These are phyloP conservation scores for Cucurbita ficifolia DNA, from an alignment of 306 rosid genomes.

Conservation along the genomic window DNA sequence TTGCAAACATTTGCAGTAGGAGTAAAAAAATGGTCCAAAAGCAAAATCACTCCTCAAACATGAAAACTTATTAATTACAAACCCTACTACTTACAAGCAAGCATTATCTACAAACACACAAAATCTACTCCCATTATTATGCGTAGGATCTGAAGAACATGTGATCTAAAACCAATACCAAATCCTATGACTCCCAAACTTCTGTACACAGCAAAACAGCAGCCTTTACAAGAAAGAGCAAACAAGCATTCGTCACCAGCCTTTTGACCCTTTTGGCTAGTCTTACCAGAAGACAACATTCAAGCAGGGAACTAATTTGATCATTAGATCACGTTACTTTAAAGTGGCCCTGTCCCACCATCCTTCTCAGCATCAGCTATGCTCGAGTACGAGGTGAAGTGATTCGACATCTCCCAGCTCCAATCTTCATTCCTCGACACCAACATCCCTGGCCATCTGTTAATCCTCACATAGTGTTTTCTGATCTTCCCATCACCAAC, in stretches of 20 bases:
- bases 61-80: neutral
- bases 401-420: conserved; percentile 42
- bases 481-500: conserved; percentile 21
- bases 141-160: neutral
- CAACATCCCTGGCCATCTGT: conserved; percentile 29
- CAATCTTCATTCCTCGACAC: conserved; percentile 30
- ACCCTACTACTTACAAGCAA: neutral
- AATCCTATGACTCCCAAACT: neutral
- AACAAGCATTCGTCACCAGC: neutral
- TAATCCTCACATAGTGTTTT: conserved; percentile 42
- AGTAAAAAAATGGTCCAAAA: neutral
- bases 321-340: neutral
- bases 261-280: neutral
- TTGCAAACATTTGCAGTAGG: no score
- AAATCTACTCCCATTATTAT: neutral
- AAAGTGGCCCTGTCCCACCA: conserved; percentile 31
- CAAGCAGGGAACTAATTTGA: neutral
- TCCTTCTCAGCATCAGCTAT: conserved; percentile 25
- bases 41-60: neutral
- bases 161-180: neutral
- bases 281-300: neutral
- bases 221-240: neutral
- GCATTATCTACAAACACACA: neutral
- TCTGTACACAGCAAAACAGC: neutral
- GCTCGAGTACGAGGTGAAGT: conserved; percentile 28